Percentiles rank a stretch among this genome's conserved stretches.
Evolutionary conservation across 345 rosid species (phyloP).

Genomic region (Garcia nutans): DNA sequence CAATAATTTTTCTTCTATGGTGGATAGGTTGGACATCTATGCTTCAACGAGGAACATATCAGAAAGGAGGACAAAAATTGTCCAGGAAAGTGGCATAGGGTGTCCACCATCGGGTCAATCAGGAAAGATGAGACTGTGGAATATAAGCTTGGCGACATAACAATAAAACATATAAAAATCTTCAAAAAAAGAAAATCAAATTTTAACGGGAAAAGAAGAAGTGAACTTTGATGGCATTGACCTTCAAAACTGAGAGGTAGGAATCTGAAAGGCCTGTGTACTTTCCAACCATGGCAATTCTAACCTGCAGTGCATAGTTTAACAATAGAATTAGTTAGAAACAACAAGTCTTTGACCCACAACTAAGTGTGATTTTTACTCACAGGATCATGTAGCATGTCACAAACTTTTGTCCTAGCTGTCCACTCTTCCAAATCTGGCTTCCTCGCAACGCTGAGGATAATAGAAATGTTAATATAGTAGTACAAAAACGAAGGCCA

Average conservation of each 20-base stretch:
- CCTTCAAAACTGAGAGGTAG: slow-evolving; percentile 87
- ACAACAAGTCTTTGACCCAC: not conserved
- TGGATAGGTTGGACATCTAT: not conserved
- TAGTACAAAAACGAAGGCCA: not conserved
- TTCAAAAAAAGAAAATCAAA: not conserved
- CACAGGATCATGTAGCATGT: slow-evolving; percentile 67
- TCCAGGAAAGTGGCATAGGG: not conserved
- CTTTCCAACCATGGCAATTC: slow-evolving; percentile 93
- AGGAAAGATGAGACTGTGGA: not conserved
- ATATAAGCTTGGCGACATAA: not conserved
- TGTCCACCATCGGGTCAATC: not conserved
- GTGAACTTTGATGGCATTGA: slow-evolving; percentile 7
- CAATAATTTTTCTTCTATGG: not conserved
- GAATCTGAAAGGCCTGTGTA: slow-evolving; percentile 89
- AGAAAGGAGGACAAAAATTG: not conserved
- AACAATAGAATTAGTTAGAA: slow-evolving; percentile 2
- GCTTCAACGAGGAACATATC: no score
- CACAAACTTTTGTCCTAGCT: slow-evolving; percentile 60
- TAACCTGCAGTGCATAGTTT: slow-evolving; percentile 52
- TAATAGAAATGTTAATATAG: slow-evolving; percentile 6
- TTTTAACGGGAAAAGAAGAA: not conserved
- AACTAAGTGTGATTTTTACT: slow-evolving; percentile 21
- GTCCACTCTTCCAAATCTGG: slow-evolving; percentile 80
- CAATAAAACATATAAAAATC: not conserved
- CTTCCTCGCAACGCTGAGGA: slow-evolving; percentile 55